Base-by-base conservation (phyloP, 176 grass and related monocot genomes). In the Elaeis guineensis region DNA sequence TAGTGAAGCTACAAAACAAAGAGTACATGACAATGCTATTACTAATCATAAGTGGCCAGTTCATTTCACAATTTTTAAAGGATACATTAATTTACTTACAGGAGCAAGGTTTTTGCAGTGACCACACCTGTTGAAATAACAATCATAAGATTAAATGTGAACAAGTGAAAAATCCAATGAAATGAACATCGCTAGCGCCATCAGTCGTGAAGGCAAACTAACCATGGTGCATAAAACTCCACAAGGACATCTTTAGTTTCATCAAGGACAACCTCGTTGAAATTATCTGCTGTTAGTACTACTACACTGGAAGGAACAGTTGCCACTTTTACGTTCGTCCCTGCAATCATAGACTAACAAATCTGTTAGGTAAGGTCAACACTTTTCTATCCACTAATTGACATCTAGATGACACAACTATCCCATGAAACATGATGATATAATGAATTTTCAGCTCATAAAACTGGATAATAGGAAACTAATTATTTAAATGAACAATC, bases 151-250 rank as follows among this genome's bases (percentile, higher is more conserved):
- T 35, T 20, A 70, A 25, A n/a, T 65, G 9, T 25, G 3, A 73
- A 3, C n/a, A 44, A 22, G 35, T 14, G 1, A 14, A 44, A 44
- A 44, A 44, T 44, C 9, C 2, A 44, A 44, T 14, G 35, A 44
- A 44, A 44, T 44, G 35, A 44, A 44, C 35, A 39, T 39, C 11
- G 35, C 35, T 39, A 32, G 9, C 11, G 2, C 9, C 9, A 44
- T 30, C 28, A 44, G 11, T 12, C 8, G 3, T 12, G 35, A 44
- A 44, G 35, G 35, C 72, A 11, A 80, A 76, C 84, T 50, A 85
- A 92, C 93, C 93, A 98, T 63, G 93, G 93, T 49, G 93, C 93
- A 82, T 98, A 98, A 64, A 98, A 98, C 73, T 98, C 93, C 57
- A 98, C 93, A 76, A 98, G 93, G 12, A 98, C 93, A 86, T 98